Percentiles rank a stretch among this genome's conserved stretches.
phyloP scores from a whole-genome alignment of 2,329 filamentous ascomycete genomes.

The Colletotrichum simmondsii region DNA sequence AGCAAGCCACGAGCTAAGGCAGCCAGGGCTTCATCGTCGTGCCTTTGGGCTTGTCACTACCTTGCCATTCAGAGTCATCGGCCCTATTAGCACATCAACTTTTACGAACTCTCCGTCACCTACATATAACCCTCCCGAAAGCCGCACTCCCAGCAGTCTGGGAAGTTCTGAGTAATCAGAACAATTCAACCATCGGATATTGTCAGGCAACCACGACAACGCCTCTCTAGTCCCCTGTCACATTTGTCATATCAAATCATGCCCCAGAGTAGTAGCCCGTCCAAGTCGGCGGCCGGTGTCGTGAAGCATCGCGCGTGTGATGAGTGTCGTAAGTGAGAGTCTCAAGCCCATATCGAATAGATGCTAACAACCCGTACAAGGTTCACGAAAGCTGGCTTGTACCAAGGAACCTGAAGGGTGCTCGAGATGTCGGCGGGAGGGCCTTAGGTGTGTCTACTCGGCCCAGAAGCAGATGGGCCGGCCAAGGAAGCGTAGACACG shows the following conservation, averaged over 20 bases:
- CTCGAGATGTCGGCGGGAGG: constrained; percentile 67
- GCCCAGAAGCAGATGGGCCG: constrained; percentile 75
- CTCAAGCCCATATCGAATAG: neutral
- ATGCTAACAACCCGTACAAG: constrained; percentile 48
- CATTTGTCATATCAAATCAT: constrained; percentile 21
- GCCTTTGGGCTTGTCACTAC: constrained; percentile 10
- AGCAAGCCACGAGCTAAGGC: constrained; percentile 21
- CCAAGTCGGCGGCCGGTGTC: constrained; percentile 36
- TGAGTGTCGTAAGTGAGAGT: constrained; percentile 69
- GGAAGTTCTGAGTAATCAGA: constrained; percentile 23
- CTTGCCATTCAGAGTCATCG: neutral
- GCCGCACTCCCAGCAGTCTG: constrained; percentile 13
- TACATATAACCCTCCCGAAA: constrained; percentile 22
- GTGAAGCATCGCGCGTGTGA: constrained; percentile 72
- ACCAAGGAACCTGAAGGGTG: constrained; percentile 71
- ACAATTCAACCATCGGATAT: constrained; percentile 16
- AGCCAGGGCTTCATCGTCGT: constrained; percentile 15
- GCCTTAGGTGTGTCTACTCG: constrained; percentile 69
- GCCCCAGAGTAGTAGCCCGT: constrained; percentile 30
- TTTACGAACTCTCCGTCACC: neutral
- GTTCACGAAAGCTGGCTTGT: constrained; percentile 72
- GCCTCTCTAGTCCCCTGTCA: neutral
- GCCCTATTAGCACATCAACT: neutral
- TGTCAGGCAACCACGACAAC: constrained; percentile 16
- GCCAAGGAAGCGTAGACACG: constrained; percentile 65